Base-by-base conservation (phyloP, 2,329 filamentous ascomycete genomes). In the Fusarium redolens region DNA sequence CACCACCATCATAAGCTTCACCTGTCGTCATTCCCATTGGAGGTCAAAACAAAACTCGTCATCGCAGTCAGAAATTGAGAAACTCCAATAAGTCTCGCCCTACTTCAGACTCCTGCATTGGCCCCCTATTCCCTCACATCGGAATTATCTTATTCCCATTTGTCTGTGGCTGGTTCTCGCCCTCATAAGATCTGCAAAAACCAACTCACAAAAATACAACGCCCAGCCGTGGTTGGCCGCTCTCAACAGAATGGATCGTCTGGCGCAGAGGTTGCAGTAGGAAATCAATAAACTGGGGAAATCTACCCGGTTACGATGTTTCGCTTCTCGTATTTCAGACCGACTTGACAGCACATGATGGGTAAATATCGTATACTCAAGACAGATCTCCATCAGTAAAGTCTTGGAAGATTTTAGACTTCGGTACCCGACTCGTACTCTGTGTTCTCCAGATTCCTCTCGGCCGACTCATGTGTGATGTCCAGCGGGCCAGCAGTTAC, bases 171-270 rank as follows among this genome's bases (percentile, higher is more conserved):
- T 70, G 61, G 57, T 66, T 64, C 56, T 63, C 61, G 52, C 65
- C 65, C 63, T 73, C 68, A 71, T 74, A 74, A 77, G 73, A 76
- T 77, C 71, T 67, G 68, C 75, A 61, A 71, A 54, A 66, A 44
- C 61, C 61, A 54, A 52, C 43, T 61, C 62, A 61, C 66, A 66
- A 59, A 65, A 68, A 54, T 58, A 61, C 55, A 52, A 64, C 41
- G 55, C 33, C 66, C 50, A 40, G 33, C 18, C 50, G 31, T 48
- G 65, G 65, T 59, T 60, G 67, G 68, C 64, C 38, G 50, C 51
- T 56, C 44, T 37, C 38, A 54, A 40, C 30, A 60, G 45, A 64
- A 71, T 45, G 57, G 66, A 64, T 67, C 62, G 51, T 47, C 58
- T 57, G 28, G 44, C 28, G 41, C 31, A 51, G 63, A 50, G 37